A percentile compares a stretch with the other conserved stretches of the same genome.
Conservation (phyloP, 768 basidiomycete species). For the Lactarius deliciosus region DNA sequence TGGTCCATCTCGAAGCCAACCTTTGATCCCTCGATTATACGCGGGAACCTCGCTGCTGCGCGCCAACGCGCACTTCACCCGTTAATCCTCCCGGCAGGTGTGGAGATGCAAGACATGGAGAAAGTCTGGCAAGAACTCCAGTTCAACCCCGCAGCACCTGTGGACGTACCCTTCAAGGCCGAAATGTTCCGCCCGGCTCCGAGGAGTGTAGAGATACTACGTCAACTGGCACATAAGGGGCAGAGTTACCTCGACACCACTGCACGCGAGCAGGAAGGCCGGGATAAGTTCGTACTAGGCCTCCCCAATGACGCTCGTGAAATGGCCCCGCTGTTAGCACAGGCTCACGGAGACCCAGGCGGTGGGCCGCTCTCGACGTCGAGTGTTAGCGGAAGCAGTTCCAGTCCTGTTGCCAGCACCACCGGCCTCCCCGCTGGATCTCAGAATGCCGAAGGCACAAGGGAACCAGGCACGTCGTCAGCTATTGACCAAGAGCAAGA, state of each 20-base stretch:
- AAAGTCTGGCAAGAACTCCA: constrained; percentile 47
- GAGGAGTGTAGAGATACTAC: constrained; percentile 40
- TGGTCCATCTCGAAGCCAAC: constrained; percentile 53
- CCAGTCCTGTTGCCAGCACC: background rate
- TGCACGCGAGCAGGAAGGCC: constrained; percentile 41
- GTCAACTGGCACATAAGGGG: constrained; percentile 50
- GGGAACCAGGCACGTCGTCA: background rate
- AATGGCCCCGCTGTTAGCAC: constrained; percentile 14
- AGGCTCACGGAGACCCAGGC: constrained; percentile 7
- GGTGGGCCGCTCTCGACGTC: background rate
- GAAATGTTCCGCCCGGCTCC: constrained; percentile 41
- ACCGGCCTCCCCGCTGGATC: background rate
- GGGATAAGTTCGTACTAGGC: constrained; percentile 44
- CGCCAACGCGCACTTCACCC: constrained; percentile 48
- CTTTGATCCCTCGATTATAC: constrained; percentile 39
- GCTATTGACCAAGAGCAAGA: background rate
- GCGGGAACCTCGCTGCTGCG: constrained; percentile 36
- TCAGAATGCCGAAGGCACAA: background rate
- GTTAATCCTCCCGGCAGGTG: constrained; percentile 50
- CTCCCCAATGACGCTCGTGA: constrained; percentile 16
- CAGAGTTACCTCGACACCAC: constrained; percentile 42
- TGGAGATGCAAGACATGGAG: constrained; percentile 39
- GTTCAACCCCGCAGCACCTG: constrained; percentile 32
- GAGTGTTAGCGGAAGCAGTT: background rate
- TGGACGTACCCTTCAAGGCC: constrained; percentile 30